Evolutionary conservation across 495 filamentous ascomycete species (phyloP).

Genomic region (Penicillium samsonianum): DNA sequence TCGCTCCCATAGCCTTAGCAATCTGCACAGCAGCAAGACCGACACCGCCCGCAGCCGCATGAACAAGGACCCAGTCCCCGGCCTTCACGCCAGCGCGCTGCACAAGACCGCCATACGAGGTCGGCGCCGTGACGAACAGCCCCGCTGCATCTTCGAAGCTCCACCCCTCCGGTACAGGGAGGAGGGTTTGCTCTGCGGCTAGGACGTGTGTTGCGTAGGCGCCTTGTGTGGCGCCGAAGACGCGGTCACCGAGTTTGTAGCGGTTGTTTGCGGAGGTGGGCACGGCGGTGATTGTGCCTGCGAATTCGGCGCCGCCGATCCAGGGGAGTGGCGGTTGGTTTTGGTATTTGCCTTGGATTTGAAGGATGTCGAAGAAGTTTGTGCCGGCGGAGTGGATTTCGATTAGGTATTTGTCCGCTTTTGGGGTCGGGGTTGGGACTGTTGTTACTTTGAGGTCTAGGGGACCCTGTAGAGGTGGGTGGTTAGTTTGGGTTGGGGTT

Average conservation of each 20-base stretch:
- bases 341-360: slow-evolving; percentile 80
- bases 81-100: slow-evolving; percentile 70
- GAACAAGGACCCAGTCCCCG: slow-evolving; percentile 86
- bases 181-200: slow-evolving; percentile 64
- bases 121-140: slow-evolving; percentile 87
- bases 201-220: slow-evolving; percentile 78
- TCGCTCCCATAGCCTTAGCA: slow-evolving; percentile 87
- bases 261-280: slow-evolving; percentile 50
- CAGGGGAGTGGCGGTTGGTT: slow-evolving; percentile 76
- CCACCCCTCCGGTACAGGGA: slow-evolving; percentile 78
- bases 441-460: slow-evolving; percentile 71
- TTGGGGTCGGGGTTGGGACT: slow-evolving; percentile 71
- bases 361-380: slow-evolving; percentile 95
- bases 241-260: slow-evolving; percentile 74
- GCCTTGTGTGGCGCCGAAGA: slow-evolving; percentile 87
- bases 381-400: slow-evolving; percentile 83
- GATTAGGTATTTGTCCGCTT: slow-evolving; percentile 77
- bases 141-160: slow-evolving; percentile 82
- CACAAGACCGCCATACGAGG: slow-evolving; percentile 83
- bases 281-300: slow-evolving; percentile 69
- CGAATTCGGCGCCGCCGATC: slow-evolving; percentile 85
- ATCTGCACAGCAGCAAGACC: slow-evolving; percentile 91
- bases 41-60: slow-evolving; percentile 91
- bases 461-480: slow-evolving; percentile 60
- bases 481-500: slow-evolving; percentile 17